Base-by-base conservation (phyloP, 495 filamentous ascomycete genomes). In the Hypoxylon intermedium region DNA sequence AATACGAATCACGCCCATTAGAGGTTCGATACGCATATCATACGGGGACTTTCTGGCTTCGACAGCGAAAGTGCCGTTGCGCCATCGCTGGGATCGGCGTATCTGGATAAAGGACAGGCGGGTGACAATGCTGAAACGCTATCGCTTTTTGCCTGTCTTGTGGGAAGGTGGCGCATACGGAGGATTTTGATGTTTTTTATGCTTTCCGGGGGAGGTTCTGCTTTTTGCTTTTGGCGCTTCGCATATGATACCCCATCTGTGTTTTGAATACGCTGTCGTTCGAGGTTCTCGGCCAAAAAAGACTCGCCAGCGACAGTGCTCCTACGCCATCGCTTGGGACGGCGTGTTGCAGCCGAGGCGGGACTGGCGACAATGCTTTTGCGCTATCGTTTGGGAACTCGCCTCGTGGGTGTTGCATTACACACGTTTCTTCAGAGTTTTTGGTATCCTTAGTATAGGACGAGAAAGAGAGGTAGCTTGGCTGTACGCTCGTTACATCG, bases 171-270 rank as follows among this genome's bases (percentile, higher is more conserved):
- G 56, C 56, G 51, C 11, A 60, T 9, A 28, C 15, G 46, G 53
- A 48, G 16, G n/a, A 16, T 49, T 50, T 68, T 63, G 4, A 26
- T 38, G 28, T 50, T 54, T 64, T 31, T 58, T 2, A 23, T 64
- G 31, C 50, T 57, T 62, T 54, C 48, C 26, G 9, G 34, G 18
- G 2, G 51, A 12, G 34, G 47, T 33, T 36, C 15, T n/a, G n/a
- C 34, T 44, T 58, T 23, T 63, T 66, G 53, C 41, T 47, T 52
- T 61, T 53, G 69, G 67, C 67, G 58, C 58, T 65, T 47, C 43
- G 61, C 61, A 60, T 71, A 82, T 80, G 81, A 84, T 84, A 84
- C 82, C 81, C 81, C 80, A 83, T 80, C 55, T 70, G 74, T 77
- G 75, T 80, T 82, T 79, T 68, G 68, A 74, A 82, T 79, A 77